Evolutionary conservation across 768 basidiomycete species (phyloP), one percentile per base, ranked within the genome.

Genomic region (Lactarius evosmus): DNA sequence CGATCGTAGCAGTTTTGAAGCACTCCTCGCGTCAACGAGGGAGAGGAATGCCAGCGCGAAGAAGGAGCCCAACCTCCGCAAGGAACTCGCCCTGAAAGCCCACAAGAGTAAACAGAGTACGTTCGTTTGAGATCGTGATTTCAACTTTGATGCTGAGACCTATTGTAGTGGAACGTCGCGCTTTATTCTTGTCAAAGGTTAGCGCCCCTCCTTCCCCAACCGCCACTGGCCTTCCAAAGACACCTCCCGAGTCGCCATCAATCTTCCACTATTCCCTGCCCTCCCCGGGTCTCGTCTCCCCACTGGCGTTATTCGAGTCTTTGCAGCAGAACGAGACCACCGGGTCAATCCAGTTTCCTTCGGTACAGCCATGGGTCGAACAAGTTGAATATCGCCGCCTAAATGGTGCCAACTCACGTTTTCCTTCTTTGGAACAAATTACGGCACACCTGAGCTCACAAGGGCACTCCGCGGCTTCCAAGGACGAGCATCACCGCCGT

Each of bases 341-440:
- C 7, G 73, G 71, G 32, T 58, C 64, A 25, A 56, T 63, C 40
- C 58, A 40, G 11, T 65, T 58, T 14, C 67, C 69, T 7, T 49
- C 62, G 22, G 67, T 71, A 38, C 70, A 81, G 63, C 79, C 80
- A 9, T 85, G 86, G 84, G 80, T 87, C 44, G 88, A 88, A 71
- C 83, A 85, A 70, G 84, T 86, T 29, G 86, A 88, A 70, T 87
- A 85, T 74, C 79, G 81, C 56, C 69, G 55, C 14, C 38, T 40
- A 17, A 44, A 61, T 22, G 58, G 56, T n/a, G 41, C 56, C 56
- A 61, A 62, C 32, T 75, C 74, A 65, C 67, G 72, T 49, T 71
- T 85, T 40, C 89, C 89, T 25, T 91, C 89, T 29, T 82, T 92
- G 64, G 89, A 89, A 67, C 85, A 91, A 70, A 91, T 91, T 63